Evolutionary conservation across 2,329 filamentous ascomycete species (phyloP), one percentile per base, ranked within the genome.

Genomic region (Colletotrichum navitas): DNA sequence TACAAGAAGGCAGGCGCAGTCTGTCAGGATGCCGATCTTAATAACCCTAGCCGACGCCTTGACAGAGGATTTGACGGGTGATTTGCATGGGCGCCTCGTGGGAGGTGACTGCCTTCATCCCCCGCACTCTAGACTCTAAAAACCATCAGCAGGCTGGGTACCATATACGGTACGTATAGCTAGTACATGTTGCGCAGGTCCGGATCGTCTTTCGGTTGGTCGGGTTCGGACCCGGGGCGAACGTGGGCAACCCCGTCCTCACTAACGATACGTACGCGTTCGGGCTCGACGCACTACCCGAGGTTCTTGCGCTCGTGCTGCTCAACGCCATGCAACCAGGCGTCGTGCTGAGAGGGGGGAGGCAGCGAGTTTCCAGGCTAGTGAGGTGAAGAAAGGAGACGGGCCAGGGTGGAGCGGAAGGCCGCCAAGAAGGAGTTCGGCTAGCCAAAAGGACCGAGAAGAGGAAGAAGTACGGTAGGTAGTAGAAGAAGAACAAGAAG

Each of bases 151-250:
- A 81, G 12, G 32, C 74, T 3, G 76, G 74, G 41, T 81, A 79
- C 62, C 75, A 77, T 24, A 78, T 79, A n/a, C n/a, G n/a, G n/a
- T n/a, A n/a, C n/a, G n/a, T n/a, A n/a, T n/a, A n/a, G n/a, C n/a
- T n/a, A n/a, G n/a, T n/a, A 74, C 26, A 68, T 62, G 18, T 51
- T 26, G 21, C 61, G 56, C 62, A 88, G 83, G 77, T 85, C 36
- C 86, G 89, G 43, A 90, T 91, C 76, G 85, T 90, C 73, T 92
- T 87, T 79, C 87, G 89, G 39, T 81, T 92, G 2, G 78, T 83
- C 63, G 88, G 92, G 77, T 91, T 87, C 75, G 81, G 83, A 0
- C 80, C 81, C 5, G 87, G 86, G 14, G 75, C 85, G 26, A 78
- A 79, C 51, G 74, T 76, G 7, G 74, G 78, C n/a, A 87, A 86